Conservation (phyloP, 2,329 filamentous ascomycete genomes). For the Pseudopyricularia javanii region DNA sequence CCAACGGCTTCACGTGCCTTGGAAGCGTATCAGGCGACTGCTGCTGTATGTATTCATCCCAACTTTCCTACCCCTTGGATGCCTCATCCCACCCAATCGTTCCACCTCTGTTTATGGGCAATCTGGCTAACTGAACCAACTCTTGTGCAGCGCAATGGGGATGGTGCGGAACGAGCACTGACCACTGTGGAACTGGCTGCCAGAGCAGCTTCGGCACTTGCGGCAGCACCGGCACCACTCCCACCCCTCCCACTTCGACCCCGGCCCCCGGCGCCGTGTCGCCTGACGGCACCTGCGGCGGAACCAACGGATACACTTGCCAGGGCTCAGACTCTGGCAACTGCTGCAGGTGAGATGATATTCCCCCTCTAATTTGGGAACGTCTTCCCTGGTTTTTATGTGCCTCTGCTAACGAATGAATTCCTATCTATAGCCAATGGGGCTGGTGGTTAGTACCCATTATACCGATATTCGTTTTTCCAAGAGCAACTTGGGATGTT, state of each 20-base stretch:
- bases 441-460: not conserved
- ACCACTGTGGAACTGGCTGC: not conserved
- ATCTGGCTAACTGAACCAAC: not conserved
- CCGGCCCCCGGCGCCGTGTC: not conserved
- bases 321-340: constrained; percentile 3
- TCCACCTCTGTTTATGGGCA: too few relatives aligned
- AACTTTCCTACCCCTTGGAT: not conserved
- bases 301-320: constrained; percentile 4
- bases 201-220: not conserved
- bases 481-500: not conserved
- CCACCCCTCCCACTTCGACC: too few relatives aligned
- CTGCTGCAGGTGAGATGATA: not conserved
- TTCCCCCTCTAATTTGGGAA: not conserved
- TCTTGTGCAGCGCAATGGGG: not conserved
- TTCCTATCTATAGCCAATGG: not conserved
- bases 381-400: not conserved
- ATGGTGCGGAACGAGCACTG: not conserved
- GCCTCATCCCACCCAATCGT: too few relatives aligned
- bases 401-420: too few relatives aligned
- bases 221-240: not conserved
- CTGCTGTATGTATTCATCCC: not conserved
- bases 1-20: constrained; percentile 2
- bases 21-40: not conserved
- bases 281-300: constrained; percentile 3
- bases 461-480: not conserved